phyloP scores from a whole-genome alignment of 1,139 yeast genomes.

The Yamadazyma conglobata region DNA sequence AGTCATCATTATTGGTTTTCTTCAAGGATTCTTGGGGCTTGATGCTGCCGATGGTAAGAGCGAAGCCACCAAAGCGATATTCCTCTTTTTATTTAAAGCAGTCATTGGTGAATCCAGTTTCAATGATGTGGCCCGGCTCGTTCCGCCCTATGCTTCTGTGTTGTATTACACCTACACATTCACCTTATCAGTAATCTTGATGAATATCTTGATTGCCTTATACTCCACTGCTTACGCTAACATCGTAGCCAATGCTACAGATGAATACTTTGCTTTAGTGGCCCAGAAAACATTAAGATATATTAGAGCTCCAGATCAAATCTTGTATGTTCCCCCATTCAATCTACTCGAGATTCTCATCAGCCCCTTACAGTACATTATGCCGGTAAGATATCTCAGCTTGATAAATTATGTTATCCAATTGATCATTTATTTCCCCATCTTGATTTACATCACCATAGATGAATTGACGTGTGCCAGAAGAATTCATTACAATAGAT shows the following conservation, averaged over 20 bases:
- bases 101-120: slow-evolving; percentile 73
- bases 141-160: slow-evolving; percentile 80
- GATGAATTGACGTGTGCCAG: slow-evolving; percentile 66
- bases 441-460: slow-evolving; percentile 55
- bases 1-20: slow-evolving; percentile 72
- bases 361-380: slow-evolving; percentile 30
- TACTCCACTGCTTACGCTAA: slow-evolving; percentile 81
- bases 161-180: slow-evolving; percentile 76
- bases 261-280: slow-evolving; percentile 80
- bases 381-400: slow-evolving; percentile 26
- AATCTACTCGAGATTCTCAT: slow-evolving; percentile 64
- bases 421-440: slow-evolving; percentile 67
- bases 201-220: slow-evolving; percentile 80
- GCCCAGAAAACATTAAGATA: slow-evolving; percentile 82
- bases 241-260: slow-evolving; percentile 75
- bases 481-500: slow-evolving; percentile 69
- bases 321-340: slow-evolving; percentile 83
- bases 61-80: slow-evolving; percentile 65
- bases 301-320: slow-evolving; percentile 84
- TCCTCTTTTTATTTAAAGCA: slow-evolving; percentile 65
- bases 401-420: slow-evolving; percentile 50
- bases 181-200: slow-evolving; percentile 65
- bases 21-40: slow-evolving; percentile 82
- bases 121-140: slow-evolving; percentile 64
- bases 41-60: slow-evolving; percentile 84